These are phyloP conservation scores for Fusarium stilboides DNA, from an alignment of 2,329 filamentous ascomycete species.

Conservation along the genomic window DNA sequence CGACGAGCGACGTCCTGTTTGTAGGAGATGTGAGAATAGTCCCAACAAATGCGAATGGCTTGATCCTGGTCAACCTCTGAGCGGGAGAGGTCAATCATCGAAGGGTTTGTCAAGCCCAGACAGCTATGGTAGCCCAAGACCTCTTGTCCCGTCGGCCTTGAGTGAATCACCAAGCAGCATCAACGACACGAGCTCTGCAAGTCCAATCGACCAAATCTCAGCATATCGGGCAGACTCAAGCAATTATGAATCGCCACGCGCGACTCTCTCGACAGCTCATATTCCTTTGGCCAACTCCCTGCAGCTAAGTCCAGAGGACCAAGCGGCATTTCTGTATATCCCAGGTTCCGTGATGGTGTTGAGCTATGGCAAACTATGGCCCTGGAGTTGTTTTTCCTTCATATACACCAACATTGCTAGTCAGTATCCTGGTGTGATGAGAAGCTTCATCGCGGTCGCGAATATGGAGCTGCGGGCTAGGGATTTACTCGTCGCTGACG, in stretches of 20 bases:
- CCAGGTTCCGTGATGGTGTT: conserved; percentile 40
- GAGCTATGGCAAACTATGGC: conserved; percentile 42
- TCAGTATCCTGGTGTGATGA: conserved; percentile 43
- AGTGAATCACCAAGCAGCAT: conserved; percentile 14
- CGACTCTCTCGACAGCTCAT: conserved; percentile 25
- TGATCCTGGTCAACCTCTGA: conserved; percentile 28
- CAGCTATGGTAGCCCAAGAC: neutral
- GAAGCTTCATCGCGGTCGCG: conserved; percentile 42
- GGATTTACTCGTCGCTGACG: conserved; percentile 23
- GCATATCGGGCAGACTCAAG: neutral
- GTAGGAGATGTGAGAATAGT: conserved; percentile 37
- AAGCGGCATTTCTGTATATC: conserved; percentile 34
- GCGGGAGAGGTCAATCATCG: conserved; percentile 2
- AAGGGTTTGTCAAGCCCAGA: neutral
- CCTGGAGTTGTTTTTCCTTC: conserved; percentile 46
- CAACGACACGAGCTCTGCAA: neutral
- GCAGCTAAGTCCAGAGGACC: conserved; percentile 25
- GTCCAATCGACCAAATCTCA: neutral
- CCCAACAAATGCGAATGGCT: conserved; percentile 44
- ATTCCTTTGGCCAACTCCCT: conserved; percentile 37
- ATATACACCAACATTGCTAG: conserved; percentile 38
- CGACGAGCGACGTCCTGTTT: conserved; percentile 39
- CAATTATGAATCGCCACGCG: neutral
- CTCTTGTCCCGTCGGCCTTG: neutral
- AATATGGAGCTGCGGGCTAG: conserved; percentile 39